These are phyloP conservation scores for Strobilomyces dryophilus DNA, from an alignment of 768 basidiomycete species.

Conservation along the genomic window DNA sequence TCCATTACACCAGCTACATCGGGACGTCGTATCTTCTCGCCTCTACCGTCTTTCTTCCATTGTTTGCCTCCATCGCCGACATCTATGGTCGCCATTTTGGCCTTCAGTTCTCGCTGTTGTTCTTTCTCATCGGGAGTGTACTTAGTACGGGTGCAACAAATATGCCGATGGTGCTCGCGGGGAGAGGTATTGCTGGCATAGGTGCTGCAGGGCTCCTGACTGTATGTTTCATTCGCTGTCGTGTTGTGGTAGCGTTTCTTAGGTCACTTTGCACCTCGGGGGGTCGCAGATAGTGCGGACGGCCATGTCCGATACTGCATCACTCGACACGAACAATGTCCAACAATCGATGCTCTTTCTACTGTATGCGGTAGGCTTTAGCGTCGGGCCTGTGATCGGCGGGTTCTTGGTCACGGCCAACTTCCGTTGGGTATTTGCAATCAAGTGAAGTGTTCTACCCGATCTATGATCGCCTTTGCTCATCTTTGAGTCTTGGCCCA, in stretches of 20 bases:
- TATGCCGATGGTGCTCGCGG: constrained; percentile 43
- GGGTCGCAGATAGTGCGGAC: constrained; percentile 36
- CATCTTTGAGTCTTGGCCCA: constrained; percentile 9
- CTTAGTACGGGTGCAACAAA: constrained; percentile 44
- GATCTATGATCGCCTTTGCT: background rate
- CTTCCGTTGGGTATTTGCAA: constrained; percentile 54
- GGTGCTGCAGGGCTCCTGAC: constrained; percentile 45
- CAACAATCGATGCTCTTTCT: constrained; percentile 41
- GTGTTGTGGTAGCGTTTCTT: background rate
- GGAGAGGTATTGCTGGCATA: constrained; percentile 46
- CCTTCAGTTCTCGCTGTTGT: constrained; percentile 39
- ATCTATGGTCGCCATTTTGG: constrained; percentile 48
- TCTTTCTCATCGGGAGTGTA: constrained; percentile 45
- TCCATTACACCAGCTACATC: constrained; percentile 34
- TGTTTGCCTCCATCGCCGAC: constrained; percentile 48
- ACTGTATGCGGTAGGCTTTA: constrained; percentile 41
- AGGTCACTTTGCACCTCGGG: background rate
- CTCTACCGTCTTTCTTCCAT: constrained; percentile 49
- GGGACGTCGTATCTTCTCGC: constrained; percentile 49
- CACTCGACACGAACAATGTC: constrained; percentile 39
- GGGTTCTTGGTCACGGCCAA: constrained; percentile 37
- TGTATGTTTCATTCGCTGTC: constrained; percentile 5
- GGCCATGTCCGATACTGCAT: constrained; percentile 40
- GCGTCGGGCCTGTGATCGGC: constrained; percentile 40
- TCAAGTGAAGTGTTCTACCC: constrained; percentile 37